These are phyloP conservation scores for Colletotrichum spaethianum DNA, from an alignment of 2,329 filamentous ascomycete genomes.

Conservation along the genomic window DNA sequence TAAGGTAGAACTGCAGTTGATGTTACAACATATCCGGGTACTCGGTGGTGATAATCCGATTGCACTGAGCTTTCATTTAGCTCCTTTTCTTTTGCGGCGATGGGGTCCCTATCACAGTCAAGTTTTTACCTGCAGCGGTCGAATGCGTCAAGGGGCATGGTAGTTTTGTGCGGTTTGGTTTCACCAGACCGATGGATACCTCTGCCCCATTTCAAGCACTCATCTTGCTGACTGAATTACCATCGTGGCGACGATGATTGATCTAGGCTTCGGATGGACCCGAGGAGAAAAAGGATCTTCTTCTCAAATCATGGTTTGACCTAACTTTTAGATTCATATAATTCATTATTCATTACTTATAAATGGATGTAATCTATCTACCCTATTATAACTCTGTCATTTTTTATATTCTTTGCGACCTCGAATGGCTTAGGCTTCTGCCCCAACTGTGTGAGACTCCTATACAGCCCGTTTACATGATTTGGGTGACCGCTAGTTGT, in stretches of 20 bases:
- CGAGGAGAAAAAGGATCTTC: not conserved
- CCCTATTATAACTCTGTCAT: slow-evolving; percentile 31
- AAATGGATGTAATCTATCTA: not conserved
- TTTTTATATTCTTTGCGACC: slow-evolving; percentile 32
- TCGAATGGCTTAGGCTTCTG: slow-evolving; percentile 29
- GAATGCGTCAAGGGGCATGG: no score
- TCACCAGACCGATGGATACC: not conserved
- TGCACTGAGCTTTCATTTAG: no score
- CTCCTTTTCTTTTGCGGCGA: no score
- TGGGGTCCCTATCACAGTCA: no score
- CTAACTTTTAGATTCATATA: not conserved
- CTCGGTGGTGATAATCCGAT: no score
- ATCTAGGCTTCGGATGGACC: no score
- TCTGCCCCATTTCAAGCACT: not conserved
- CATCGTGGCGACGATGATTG: no score
- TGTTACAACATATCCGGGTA: no score
- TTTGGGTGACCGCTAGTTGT: not conserved
- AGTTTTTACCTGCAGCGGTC: no score
- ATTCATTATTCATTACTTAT: slow-evolving; percentile 6
- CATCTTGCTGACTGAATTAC: no score
- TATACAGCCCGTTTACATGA: slow-evolving; percentile 8
- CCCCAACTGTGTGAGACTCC: slow-evolving; percentile 31
- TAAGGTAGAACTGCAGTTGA: no score
- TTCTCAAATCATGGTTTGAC: not conserved
- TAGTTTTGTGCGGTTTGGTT: no score